Evolutionary conservation across 2,329 filamentous ascomycete genomes (phyloP).

Genomic region (Chaetothyriales sp.): DNA sequence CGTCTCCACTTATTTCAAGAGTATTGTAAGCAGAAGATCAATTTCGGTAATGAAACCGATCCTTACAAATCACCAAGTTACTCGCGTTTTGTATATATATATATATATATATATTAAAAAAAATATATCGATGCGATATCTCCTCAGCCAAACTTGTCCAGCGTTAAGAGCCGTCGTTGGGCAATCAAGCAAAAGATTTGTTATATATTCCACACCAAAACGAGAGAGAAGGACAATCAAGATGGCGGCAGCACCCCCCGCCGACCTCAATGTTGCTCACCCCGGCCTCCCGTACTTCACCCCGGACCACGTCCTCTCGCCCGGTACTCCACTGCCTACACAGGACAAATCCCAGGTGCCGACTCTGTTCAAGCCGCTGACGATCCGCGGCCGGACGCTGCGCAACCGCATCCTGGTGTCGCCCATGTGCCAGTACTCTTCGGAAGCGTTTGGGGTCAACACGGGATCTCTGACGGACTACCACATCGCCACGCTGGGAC

Average conservation of each 20-base stretch:
- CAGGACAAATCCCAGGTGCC: constrained; percentile 3
- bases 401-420: constrained; percentile 41
- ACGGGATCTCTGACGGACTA: constrained; percentile 30
- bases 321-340: constrained; percentile 9
- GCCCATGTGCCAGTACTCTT: constrained; percentile 44
- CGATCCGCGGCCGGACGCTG: constrained; percentile 38
- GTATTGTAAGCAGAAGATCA: too few species aligned
- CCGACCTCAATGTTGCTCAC: constrained; percentile 8
- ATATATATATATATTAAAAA: too few species aligned
- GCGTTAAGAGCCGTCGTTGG: too few species aligned
- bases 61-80: too few species aligned
- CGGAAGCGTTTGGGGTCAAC: constrained; percentile 17
- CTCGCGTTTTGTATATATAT: too few species aligned
- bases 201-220: too few species aligned
- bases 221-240: not conserved
- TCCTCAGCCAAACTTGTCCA: too few species aligned
- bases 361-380: constrained; percentile 30
- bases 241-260: not conserved
- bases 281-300: constrained; percentile 17
- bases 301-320: constrained; percentile 8
- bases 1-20: too few species aligned
- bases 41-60: too few species aligned
- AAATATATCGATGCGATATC: too few species aligned
- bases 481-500: constrained; percentile 27
- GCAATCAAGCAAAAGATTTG: too few species aligned